Base-by-base conservation (phyloP, 129 eudicot species). In the Tanacetum coccineum region DNA sequence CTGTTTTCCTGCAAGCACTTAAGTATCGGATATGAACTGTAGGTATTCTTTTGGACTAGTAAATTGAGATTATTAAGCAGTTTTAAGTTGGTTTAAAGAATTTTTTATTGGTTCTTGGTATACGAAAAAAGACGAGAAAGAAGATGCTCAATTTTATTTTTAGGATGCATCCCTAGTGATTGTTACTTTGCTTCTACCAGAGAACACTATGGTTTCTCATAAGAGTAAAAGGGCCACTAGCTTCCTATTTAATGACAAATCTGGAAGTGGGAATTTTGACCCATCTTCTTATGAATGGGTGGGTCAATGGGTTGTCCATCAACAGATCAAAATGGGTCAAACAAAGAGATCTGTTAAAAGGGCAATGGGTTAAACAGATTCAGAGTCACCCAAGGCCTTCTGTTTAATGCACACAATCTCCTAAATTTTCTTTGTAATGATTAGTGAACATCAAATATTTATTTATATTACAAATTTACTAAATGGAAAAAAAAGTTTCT, bases 241-340 rank as follows among this genome's bases (percentile, higher is more conserved):
- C 42, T 36, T 36, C 42, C 42, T 36, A 8, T 7, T 36, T 36
- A 36, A 36, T 36, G 10, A 36, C 42, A 36, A 36, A 36, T 36
- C 42, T 36, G 9, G 53, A 58, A 26, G 12, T 58, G 44, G 63
- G 4, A 58, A 3, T 26, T 26, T 13, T 1, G 30, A 58, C 44
- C 65, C 55, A n/a, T 69, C 58, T 56, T 17, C 45, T 56, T 44
- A 42, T 18, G 64, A 36, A 40, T 21, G 63, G 53, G 74, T 44
- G 9, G 10, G 42, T 36, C 30, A 18, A 15, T 55, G 26, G 64
- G 66, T 15, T 28, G 45, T 14, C 10, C 25, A 25, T 58, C 14
- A 70, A 45, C 11, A 25, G 48, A 58, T 46, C 58, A 49, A 70
- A 58, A 70, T 22, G 28, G 49, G 49, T 40, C 55, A 14, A 25